Conservation (phyloP, 495 filamentous ascomycete genomes). For the Xylaria flabelliformis region DNA sequence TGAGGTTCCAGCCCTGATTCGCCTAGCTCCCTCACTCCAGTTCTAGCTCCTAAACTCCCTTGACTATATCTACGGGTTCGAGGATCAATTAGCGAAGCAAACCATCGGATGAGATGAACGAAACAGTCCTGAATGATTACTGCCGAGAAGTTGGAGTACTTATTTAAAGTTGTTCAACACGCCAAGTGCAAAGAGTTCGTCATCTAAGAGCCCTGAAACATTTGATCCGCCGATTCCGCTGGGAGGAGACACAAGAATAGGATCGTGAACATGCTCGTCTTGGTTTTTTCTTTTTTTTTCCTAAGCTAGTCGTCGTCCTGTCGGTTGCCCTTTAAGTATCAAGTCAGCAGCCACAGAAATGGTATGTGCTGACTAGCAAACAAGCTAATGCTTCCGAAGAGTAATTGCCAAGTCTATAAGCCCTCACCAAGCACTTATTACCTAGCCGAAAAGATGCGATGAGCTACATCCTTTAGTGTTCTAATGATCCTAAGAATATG, state of each 20-base stretch:
- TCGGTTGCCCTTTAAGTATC: neutral
- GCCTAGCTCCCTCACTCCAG: neutral
- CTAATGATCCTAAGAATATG: neutral
- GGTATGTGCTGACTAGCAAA: constrained; percentile 20
- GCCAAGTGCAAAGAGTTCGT: constrained; percentile 7
- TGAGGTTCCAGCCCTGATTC: constrained; percentile 1
- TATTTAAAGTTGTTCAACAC: constrained; percentile 10
- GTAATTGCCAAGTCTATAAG: constrained; percentile 20
- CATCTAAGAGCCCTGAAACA: neutral
- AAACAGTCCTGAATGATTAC: neutral
- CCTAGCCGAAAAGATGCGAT: neutral
- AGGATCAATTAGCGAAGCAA: neutral
- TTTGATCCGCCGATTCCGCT: neutral
- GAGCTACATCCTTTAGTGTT: neutral
- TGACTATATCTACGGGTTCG: neutral
- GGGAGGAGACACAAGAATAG: neutral
- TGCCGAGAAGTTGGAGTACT: neutral
- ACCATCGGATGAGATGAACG: neutral
- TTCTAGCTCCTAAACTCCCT: neutral
- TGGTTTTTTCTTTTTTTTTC: neutral
- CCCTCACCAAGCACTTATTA: neutral
- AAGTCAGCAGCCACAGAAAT: constrained; percentile 18
- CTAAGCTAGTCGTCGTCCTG: neutral
- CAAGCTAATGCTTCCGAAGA: constrained; percentile 6
- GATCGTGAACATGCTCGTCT: neutral